A percentile compares a stretch with the other conserved stretches of the same genome.
These are phyloP conservation scores for Pyricularia grisea DNA, from an alignment of 2,329 filamentous ascomycete species.

Conservation along the genomic window DNA sequence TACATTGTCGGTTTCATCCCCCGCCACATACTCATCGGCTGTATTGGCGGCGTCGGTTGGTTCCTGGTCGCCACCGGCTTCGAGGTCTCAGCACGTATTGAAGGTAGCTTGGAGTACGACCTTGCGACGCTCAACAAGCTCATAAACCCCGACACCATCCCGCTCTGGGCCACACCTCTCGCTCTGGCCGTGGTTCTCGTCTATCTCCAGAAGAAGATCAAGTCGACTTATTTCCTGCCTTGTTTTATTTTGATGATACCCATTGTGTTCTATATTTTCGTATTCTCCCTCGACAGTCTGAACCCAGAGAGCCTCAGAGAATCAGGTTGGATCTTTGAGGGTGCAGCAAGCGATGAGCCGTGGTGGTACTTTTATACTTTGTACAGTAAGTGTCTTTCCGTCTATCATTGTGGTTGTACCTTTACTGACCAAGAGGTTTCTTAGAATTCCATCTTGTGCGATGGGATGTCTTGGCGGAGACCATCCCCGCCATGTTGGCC, in stretches of 20 bases:
- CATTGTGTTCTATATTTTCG: slow-evolving; percentile 67
- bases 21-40: slow-evolving; percentile 90
- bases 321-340: slow-evolving; percentile 84
- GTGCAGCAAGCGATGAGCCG: slow-evolving; percentile 73
- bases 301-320: slow-evolving; percentile 58
- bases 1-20: slow-evolving; percentile 96
- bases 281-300: slow-evolving; percentile 58
- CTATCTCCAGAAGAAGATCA: slow-evolving; percentile 63
- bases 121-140: slow-evolving; percentile 67
- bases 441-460: slow-evolving; percentile 72
- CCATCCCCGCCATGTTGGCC: slow-evolving; percentile 89
- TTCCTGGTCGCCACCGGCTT: slow-evolving; percentile 88
- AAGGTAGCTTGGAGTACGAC: slow-evolving; percentile 78
- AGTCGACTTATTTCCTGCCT: slow-evolving; percentile 78
- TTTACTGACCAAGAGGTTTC: neutral
- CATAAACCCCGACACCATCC: slow-evolving; percentile 61
- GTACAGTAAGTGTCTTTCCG: slow-evolving; percentile 58
- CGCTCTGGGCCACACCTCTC: slow-evolving; percentile 77
- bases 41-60: slow-evolving; percentile 94
- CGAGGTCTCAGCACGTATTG: slow-evolving; percentile 82
- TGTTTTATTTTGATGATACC: slow-evolving; percentile 77
- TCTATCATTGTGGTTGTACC: neutral
- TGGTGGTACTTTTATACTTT: slow-evolving; percentile 98
- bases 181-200: slow-evolving; percentile 67
- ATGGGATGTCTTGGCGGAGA: slow-evolving; percentile 75